Percentiles rank a stretch among this genome's conserved stretches.
phyloP scores from a whole-genome alignment of 768 basidiomycete genomes.

The Hericium erinaceus region DNA sequence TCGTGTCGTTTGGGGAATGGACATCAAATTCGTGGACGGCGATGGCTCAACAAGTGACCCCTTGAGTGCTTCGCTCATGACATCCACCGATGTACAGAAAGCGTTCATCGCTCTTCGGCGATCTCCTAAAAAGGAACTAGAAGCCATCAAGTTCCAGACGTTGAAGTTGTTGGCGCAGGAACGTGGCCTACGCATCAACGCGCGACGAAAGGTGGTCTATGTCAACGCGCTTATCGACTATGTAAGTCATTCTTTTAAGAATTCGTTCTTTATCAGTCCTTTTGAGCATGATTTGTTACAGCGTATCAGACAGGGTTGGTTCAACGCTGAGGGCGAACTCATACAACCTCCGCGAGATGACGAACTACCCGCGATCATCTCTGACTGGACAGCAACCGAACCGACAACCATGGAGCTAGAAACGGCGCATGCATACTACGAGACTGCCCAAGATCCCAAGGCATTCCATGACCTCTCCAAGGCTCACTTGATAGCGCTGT shows the following conservation, averaged over 20 bases:
- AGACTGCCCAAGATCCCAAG: no score
- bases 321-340: not conserved
- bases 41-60: not conserved
- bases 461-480: no score
- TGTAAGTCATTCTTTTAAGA: not conserved
- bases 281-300: no score
- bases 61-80: not conserved
- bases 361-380: not conserved
- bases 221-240: not conserved
- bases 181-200: not conserved
- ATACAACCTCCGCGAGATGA: not conserved
- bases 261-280: not conserved
- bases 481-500: no score
- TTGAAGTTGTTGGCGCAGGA: not conserved
- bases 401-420: not conserved
- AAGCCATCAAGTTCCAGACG: not conserved
- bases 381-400: not conserved
- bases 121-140: not conserved
- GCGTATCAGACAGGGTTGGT: not conserved
- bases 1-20: conserved; percentile 4
- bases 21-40: not conserved
- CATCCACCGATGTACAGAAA: not conserved
- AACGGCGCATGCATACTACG: no score
- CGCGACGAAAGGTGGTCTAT: not conserved
- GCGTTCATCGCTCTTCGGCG: not conserved